These are phyloP conservation scores for Aspergillus latus DNA, from an alignment of 2,329 filamentous ascomycete genomes.

Conservation along the genomic window DNA sequence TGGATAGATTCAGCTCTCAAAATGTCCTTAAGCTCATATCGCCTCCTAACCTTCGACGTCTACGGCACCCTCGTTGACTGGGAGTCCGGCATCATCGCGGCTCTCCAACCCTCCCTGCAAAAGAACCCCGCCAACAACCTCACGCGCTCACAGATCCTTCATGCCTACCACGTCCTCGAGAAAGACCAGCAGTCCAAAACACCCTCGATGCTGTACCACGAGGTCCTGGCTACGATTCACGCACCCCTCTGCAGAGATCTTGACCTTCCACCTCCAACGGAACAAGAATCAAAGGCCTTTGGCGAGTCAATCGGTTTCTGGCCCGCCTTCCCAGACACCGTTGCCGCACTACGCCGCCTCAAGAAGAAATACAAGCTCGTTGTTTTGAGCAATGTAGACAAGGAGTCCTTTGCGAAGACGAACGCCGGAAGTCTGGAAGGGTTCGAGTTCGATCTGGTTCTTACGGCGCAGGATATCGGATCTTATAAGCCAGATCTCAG, in stretches of 20 bases:
- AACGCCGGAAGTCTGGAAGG: slow-evolving; percentile 52
- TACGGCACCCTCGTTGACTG: slow-evolving; percentile 80
- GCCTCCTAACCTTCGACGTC: slow-evolving; percentile 70
- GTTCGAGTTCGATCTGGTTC: slow-evolving; percentile 60
- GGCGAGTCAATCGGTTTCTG: slow-evolving; percentile 52
- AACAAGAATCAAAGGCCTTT: slow-evolving; percentile 47
- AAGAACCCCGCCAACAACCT: slow-evolving; percentile 33
- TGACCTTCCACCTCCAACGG: slow-evolving; percentile 23
- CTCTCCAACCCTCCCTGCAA: slow-evolving; percentile 49
- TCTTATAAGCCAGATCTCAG: slow-evolving; percentile 65
- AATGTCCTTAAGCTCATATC: slow-evolving; percentile 40
- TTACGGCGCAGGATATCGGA: slow-evolving; percentile 70
- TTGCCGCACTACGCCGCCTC: slow-evolving; percentile 53
- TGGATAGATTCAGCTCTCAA: background rate
- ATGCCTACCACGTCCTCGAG: slow-evolving; percentile 36
- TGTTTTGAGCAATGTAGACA: slow-evolving; percentile 59
- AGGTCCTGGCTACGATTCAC: slow-evolving; percentile 55
- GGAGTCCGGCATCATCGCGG: slow-evolving; percentile 63
- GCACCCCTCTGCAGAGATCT: slow-evolving; percentile 24
- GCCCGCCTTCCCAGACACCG: slow-evolving; percentile 59
- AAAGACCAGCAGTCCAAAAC: slow-evolving; percentile 52
- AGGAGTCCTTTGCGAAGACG: slow-evolving; percentile 50
- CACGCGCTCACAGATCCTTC: slow-evolving; percentile 24
- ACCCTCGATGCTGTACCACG: slow-evolving; percentile 60
- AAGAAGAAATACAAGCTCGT: slow-evolving; percentile 55